phyloP scores from a whole-genome alignment of 1,284 basidiomycete genomes.

The Bjerkandera adusta region DNA sequence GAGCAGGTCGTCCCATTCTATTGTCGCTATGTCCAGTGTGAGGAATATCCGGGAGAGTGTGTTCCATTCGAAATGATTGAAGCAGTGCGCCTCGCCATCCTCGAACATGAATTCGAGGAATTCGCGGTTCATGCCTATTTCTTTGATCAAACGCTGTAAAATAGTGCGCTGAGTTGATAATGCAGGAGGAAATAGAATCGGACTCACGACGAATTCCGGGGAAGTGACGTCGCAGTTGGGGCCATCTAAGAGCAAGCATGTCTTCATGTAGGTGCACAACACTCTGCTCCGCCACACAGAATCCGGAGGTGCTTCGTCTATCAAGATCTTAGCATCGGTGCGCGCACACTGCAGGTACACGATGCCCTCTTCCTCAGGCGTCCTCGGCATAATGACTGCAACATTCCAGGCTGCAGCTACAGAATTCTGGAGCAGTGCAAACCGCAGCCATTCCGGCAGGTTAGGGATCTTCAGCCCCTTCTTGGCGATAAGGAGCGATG shows the following conservation, averaged over 20 bases:
- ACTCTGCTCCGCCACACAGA: constrained; percentile 23
- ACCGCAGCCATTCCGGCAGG: constrained; percentile 7
- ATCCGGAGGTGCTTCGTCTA: constrained; percentile 51
- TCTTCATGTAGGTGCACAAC: constrained; percentile 18
- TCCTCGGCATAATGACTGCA: constrained; percentile 41
- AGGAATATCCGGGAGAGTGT: neutral
- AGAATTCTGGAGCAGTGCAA: constrained; percentile 46
- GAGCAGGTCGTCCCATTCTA: neutral
- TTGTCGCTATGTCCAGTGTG: neutral
- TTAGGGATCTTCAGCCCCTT: constrained; percentile 42
- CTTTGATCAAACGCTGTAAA: constrained; percentile 6
- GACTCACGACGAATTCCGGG: constrained; percentile 1
- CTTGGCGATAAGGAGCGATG: constrained; percentile 35
- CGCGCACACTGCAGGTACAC: constrained; percentile 46
- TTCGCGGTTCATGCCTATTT: constrained; percentile 10
- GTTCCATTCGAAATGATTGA: constrained; percentile 32
- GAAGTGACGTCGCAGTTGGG: neutral
- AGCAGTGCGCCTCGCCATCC: neutral
- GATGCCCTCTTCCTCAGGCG: constrained; percentile 46
- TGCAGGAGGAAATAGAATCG: neutral
- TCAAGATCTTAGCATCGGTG: constrained; percentile 49
- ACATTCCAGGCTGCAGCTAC: neutral
- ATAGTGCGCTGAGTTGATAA: neutral
- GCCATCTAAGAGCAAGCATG: constrained; percentile 9
- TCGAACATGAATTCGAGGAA: constrained; percentile 10